Evolutionary conservation across 1,284 basidiomycete genomes (phyloP).

Genomic region (Pseudozyma sp.): DNA sequence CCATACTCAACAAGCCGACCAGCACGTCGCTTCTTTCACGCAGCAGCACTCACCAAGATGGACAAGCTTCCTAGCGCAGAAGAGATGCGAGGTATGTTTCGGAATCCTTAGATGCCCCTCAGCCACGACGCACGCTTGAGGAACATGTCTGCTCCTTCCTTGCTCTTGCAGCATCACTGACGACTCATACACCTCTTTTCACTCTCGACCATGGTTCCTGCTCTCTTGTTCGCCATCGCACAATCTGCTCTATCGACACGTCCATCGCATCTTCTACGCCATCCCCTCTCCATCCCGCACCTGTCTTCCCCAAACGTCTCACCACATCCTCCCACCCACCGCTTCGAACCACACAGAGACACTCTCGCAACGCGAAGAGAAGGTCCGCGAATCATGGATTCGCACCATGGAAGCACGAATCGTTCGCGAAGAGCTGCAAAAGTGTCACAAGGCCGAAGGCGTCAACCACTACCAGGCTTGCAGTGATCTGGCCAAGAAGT

Average conservation of each 20-base stretch:
- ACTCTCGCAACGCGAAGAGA: slow-evolving; percentile 76
- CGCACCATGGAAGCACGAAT: slow-evolving; percentile 92
- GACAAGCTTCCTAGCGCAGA: slow-evolving; percentile 52
- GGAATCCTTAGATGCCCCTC: not conserved
- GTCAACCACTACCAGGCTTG: slow-evolving; percentile 78
- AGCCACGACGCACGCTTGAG: not conserved
- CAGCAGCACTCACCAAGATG: slow-evolving; percentile 15
- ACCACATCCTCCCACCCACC: not conserved
- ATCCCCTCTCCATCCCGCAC: too few relatives aligned
- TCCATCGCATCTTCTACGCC: too few relatives aligned
- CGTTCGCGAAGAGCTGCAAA: slow-evolving; percentile 87
- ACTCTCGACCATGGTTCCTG: not conserved
- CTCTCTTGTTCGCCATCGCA: too few relatives aligned
- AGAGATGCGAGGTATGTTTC: slow-evolving; percentile 48
- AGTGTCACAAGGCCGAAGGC: slow-evolving; percentile 91
- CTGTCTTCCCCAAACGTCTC: too few relatives aligned
- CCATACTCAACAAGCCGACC: not conserved
- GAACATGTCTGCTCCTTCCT: not conserved
- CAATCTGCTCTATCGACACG: too few relatives aligned
- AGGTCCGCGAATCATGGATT: slow-evolving; percentile 92
- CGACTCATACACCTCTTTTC: not conserved
- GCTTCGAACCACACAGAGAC: slow-evolving; percentile 16
- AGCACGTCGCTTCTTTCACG: too few relatives aligned
- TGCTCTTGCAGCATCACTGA: not conserved
- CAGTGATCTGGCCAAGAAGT: slow-evolving; percentile 85